A percentile compares a stretch with the other conserved stretches of the same genome.
Evolutionary conservation across 306 rosid genomes (phyloP).

Genomic region (Fragaria nilgerrensis): DNA sequence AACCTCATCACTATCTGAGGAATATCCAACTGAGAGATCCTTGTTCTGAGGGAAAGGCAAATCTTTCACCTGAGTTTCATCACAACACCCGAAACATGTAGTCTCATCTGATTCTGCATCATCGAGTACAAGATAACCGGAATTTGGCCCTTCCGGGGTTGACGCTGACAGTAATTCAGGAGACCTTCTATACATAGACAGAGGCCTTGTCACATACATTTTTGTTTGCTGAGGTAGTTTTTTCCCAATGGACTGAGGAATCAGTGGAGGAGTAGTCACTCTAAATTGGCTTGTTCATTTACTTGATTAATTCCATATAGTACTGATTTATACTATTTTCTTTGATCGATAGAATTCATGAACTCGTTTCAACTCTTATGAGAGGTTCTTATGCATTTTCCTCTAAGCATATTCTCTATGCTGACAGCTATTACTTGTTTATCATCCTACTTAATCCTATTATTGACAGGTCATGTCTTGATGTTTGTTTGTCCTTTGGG

Average conservation of each 20-base stretch:
- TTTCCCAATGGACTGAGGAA: neutral
- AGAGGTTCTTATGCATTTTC: neutral
- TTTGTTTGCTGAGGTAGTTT: neutral
- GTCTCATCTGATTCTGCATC: conserved; percentile 38
- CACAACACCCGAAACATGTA: conserved; percentile 49
- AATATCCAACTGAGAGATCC: conserved; percentile 36
- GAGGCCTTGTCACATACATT: conserved; percentile 66
- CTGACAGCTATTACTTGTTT: too few species aligned
- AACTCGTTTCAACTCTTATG: neutral
- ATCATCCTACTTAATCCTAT: too few species aligned
- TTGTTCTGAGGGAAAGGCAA: conserved; percentile 74
- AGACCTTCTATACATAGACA: conserved; percentile 43
- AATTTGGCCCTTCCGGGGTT: conserved; percentile 60
- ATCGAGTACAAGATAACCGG: conserved; percentile 64
- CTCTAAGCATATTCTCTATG: neutral
- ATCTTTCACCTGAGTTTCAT: conserved; percentile 21
- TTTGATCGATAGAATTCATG: neutral
- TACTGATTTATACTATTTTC: too few species aligned
- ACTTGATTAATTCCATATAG: too few species aligned
- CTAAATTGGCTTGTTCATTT: neutral
- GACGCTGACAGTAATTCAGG: conserved; percentile 9
- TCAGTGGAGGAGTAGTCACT: neutral
- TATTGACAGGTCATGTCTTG: too few species aligned
- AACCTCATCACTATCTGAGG: conserved; percentile 33
- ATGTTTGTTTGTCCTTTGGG: too few species aligned